Evolutionary conservation across 2,329 filamentous ascomycete genomes (phyloP), one percentile per base, ranked within the genome.

Genomic region (Aureobasidium namibiae): DNA sequence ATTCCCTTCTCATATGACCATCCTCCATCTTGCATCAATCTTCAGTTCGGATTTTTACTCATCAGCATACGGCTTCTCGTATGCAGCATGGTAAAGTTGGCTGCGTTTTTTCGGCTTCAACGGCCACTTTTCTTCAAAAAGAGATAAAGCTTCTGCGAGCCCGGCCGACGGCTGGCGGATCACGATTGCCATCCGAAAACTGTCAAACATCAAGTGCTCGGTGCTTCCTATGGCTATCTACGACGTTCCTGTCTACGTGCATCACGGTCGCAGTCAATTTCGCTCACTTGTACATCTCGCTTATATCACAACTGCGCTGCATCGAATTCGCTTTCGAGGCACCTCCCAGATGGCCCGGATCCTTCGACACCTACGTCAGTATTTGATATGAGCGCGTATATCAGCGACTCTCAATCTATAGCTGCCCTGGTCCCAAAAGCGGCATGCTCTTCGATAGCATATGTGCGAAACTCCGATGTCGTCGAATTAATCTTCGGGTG

Each of bases 71-170:
- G 29, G 14, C 5, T 36, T 18, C 5, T 36, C 39, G 36, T 24
- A 36, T 45, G 31, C 18, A 13, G 10, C 1, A 36, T 45, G 39
- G 31, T 23, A 29, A 9, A 44, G 36, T 33, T 26, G 52, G 45
- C 33, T 26, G 26, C 39, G 45, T 34, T 44, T 45, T 54, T 14
- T 56, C 39, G 52, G 52, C n/a, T 56, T 31, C 29, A 56, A 56
- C 52, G 52, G 52, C 39, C 18, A 45, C 29, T 36, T 56, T 56
- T 23, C 18, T 36, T 29, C 26, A 56, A 54, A 21, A 26, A 39
- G 50, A 54, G 50, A 54, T 54, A 54, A 34, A 36, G 38, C 24
- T 54, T 39, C 34, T 54, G 50, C 50, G 38, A 42, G 26, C 52
- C 38, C 26, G 52, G 39, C 39, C 18, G 24, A 45, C 18, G 52